Conservation (phyloP, 1,139 yeast genomes). For the Scheffersomyces parashehatae region DNA sequence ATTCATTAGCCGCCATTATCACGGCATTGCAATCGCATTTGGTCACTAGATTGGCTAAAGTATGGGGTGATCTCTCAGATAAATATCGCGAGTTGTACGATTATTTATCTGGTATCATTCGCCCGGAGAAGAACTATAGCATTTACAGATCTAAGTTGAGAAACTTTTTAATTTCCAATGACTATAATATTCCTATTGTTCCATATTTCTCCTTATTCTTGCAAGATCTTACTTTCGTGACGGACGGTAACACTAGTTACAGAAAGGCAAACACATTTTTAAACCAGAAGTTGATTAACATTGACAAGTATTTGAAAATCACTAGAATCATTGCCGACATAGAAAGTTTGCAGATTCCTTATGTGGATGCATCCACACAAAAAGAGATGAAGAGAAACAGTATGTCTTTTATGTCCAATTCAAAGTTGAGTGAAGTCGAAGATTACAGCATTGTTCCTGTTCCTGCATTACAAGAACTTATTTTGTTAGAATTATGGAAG, state of each 20-base stretch:
- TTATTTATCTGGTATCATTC: conserved; percentile 67
- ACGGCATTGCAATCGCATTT: conserved; percentile 83
- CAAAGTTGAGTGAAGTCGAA: conserved; percentile 16
- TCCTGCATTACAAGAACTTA: conserved; percentile 60
- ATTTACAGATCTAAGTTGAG: conserved; percentile 71
- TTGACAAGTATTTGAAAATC: conserved; percentile 77
- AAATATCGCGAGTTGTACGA: conserved; percentile 68
- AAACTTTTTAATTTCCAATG: conserved; percentile 53
- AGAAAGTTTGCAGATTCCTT: conserved; percentile 74
- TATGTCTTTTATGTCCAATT: conserved; percentile 14
- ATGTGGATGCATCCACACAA: conserved; percentile 21
- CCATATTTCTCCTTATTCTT: conserved; percentile 84
- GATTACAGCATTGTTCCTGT: conserved; percentile 42
- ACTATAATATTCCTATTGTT: conserved; percentile 67
- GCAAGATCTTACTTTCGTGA: conserved; percentile 84
- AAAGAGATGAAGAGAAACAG: conserved; percentile 20
- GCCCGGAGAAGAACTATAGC: conserved; percentile 81
- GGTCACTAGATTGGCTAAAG: conserved; percentile 61
- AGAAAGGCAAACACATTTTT: conserved; percentile 62
- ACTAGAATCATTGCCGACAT: conserved; percentile 76
- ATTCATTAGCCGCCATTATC: conserved; percentile 85
- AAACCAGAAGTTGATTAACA: conserved; percentile 66
- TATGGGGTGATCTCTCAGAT: conserved; percentile 68
- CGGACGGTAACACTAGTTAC: conserved; percentile 80
- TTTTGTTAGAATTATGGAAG: conserved; percentile 69